Evolutionary conservation across 1,284 basidiomycete species (phyloP), one percentile per base, ranked within the genome.

Genomic region (Fomitiporia mediterranea): DNA sequence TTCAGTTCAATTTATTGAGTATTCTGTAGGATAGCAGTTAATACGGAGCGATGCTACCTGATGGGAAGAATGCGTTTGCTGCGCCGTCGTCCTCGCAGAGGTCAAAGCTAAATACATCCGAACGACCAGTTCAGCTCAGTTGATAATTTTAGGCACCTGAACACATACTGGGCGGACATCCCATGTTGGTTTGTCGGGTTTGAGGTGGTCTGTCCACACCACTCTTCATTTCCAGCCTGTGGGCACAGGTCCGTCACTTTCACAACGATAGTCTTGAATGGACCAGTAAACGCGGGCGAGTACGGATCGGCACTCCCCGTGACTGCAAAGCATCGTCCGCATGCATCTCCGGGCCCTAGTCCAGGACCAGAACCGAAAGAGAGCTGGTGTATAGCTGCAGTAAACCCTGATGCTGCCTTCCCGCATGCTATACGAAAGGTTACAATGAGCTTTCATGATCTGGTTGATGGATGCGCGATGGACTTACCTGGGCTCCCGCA

Each of bases 81-180:
- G 77, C 79, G 46, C 81, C 80, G 9, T 78, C 79, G 61, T 83
- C 82, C 57, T 78, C 69, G 63, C 81, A 83, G 30, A 84, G 74
- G 64, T 84, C 81, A 63, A 83, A 84, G 66, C 79, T 81, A 53
- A 34, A 42, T 7, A 19, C n/a, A 34, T 2, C 30, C 30, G 17
- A 38, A 47, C 42, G 56, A 59, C 34, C 35, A 38, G 15, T 23
- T 43, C 15, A 9, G 9, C 35, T 5, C 8, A 43, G 19, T 50
- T 35, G 37, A 5, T 19, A 4, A 27, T 55, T 21, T 11, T 23
- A 15, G 11, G 15, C 21, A 25, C 6, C n/a, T 27, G 43, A 40
- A 15, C 11, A 67, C 77, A 60, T 63, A 81, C 80, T 83, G 81
- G 62, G 81, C 74, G 11, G 75, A 66, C 61, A 65, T 66, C 30